phyloP scores from a whole-genome alignment of 371 early-diverging fungal species.

The Mortierella sp. region DNA sequence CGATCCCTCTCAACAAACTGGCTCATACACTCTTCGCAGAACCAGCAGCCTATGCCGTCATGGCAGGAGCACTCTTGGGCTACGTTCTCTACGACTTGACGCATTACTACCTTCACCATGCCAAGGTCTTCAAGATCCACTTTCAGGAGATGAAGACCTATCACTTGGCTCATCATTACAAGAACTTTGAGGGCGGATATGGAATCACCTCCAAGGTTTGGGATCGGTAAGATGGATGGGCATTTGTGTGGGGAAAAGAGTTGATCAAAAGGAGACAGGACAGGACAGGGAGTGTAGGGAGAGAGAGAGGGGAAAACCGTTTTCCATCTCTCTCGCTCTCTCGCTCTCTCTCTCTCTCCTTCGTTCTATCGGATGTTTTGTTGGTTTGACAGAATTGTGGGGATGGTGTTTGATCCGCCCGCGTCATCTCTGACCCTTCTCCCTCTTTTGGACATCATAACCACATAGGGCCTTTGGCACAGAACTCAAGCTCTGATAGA shows the following conservation, averaged over 20 bases:
- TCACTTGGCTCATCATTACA: conserved; percentile 96
- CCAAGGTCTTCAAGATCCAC: conserved; percentile 73
- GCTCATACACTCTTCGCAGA: conserved; percentile 65
- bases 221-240: conserved; percentile 76
- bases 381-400: too few relatives aligned
- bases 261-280: too few relatives aligned
- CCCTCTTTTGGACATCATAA: not conserved
- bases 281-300: too few relatives aligned
- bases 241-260: too few relatives aligned
- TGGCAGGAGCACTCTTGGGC: conserved; percentile 82
- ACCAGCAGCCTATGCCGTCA: conserved; percentile 67
- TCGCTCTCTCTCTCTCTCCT: not conserved
- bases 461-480: conserved; percentile 36
- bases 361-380: too few relatives aligned
- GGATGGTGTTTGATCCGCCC: too few relatives aligned
- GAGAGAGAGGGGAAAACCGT: not conserved
- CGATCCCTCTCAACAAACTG: conserved; percentile 67
- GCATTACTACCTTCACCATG: conserved; percentile 96
- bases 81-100: conserved; percentile 90
- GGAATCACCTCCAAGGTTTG: conserved; percentile 94
- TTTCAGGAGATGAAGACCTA: conserved; percentile 90
- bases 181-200: conserved; percentile 84
- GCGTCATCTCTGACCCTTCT: too few relatives aligned
- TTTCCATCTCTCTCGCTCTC: not conserved
- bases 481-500: conserved; percentile 27